Conservation (phyloP, 83 land plant genomes). For the Diphasiastrum complanatum region DNA sequence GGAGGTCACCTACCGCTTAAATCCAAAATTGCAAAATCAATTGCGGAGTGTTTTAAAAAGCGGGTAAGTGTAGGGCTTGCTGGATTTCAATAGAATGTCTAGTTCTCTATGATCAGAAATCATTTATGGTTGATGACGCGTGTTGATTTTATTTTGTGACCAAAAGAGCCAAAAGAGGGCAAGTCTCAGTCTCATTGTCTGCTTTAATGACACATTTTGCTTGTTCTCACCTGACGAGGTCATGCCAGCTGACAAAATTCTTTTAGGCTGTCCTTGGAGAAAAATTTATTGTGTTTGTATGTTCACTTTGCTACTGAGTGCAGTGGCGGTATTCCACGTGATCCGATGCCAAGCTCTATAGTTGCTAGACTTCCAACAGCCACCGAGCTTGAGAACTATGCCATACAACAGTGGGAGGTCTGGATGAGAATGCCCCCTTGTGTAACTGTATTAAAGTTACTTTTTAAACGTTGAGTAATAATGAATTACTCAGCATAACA, state of each 20-base stretch:
- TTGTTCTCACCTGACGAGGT: slow-evolving; percentile 3
- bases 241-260: not conserved
- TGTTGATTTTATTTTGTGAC: too few relatives aligned
- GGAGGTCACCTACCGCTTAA: slow-evolving; percentile 28
- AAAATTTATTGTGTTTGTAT: not conserved
- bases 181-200: too few relatives aligned
- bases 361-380: slow-evolving; percentile 61
- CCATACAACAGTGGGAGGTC: slow-evolving; percentile 97
- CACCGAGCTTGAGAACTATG: slow-evolving; percentile 75
- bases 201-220: too few relatives aligned
- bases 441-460: not conserved
- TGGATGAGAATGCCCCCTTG: not conserved
- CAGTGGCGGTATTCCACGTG: slow-evolving; percentile 79
- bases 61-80: slow-evolving; percentile 19
- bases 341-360: slow-evolving; percentile 59
- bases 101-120: not conserved
- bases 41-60: slow-evolving; percentile 26
- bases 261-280: not conserved
- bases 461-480: not conserved
- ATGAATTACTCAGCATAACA: too few relatives aligned
- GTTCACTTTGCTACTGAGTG: slow-evolving; percentile 1
- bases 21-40: slow-evolving; percentile 37
- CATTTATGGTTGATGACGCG: too few relatives aligned
- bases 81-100: not conserved
- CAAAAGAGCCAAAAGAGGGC: too few relatives aligned